A percentile compares a stretch with the other conserved stretches of the same genome.
Evolutionary conservation across 345 rosid genomes (phyloP).

Genomic region (Gossypium mustelinum): DNA sequence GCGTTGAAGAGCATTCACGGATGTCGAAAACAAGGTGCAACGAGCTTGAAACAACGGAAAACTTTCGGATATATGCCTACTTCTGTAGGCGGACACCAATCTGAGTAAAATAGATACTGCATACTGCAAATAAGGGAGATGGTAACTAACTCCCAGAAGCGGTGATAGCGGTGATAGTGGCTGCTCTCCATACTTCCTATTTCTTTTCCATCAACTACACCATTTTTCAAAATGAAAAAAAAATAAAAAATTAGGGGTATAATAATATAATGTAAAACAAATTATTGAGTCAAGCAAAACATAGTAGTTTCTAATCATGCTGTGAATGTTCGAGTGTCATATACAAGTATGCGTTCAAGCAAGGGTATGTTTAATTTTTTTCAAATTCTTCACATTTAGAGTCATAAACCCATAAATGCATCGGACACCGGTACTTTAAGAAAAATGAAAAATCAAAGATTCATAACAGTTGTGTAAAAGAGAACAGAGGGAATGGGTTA

Average conservation of each 20-base stretch:
- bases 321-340: too few species aligned
- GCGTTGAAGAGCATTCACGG: slow-evolving; percentile 27
- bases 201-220: slow-evolving; percentile 68
- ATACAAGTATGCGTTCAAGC: too few species aligned
- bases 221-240: neutral
- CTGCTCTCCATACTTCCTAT: slow-evolving; percentile 72
- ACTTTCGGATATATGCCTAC: slow-evolving; percentile 24
- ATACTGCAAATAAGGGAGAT: neutral
- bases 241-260: neutral
- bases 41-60: slow-evolving; percentile 18
- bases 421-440: neutral
- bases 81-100: slow-evolving; percentile 31
- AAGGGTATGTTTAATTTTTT: too few species aligned
- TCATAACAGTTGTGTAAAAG: too few species aligned
- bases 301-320: neutral
- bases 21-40: slow-evolving; percentile 25
- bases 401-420: neutral
- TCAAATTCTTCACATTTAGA: too few species aligned
- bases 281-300: neutral
- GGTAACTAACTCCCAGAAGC: too few species aligned
- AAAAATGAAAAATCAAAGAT: neutral
- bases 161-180: too few species aligned
- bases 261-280: neutral
- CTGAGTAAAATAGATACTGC: slow-evolving; percentile 20
- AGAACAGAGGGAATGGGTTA: neutral